phyloP scores from a whole-genome alignment of 805 yeast species.

The Ogataea trehaloabstinens region DNA sequence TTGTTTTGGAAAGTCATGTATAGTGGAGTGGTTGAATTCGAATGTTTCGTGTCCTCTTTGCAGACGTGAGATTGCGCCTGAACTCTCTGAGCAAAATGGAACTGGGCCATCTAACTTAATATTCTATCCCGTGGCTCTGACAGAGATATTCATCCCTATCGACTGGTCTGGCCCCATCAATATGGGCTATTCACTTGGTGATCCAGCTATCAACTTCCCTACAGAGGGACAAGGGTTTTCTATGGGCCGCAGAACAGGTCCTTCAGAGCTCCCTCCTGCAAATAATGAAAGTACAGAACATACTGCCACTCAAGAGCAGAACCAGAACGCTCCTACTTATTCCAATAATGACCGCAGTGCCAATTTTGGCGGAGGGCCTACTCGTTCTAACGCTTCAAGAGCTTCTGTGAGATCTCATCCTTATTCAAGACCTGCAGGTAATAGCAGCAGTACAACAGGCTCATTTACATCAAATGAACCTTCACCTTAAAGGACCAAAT shows the following conservation, averaged over 20 bases:
- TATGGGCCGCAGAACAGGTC: slow-evolving; percentile 28
- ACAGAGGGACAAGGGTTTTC: slow-evolving; percentile 26
- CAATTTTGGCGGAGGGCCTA: slow-evolving; percentile 13
- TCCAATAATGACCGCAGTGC: slow-evolving; percentile 2
- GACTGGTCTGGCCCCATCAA: slow-evolving; percentile 28
- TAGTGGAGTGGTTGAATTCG: slow-evolving; percentile 71
- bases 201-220: slow-evolving; percentile 30
- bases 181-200: slow-evolving; percentile 19
- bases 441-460: slow-evolving; percentile 5
- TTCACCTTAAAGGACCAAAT: too few species aligned
- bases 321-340: not conserved
- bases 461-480: too few species aligned
- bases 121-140: slow-evolving; percentile 28
- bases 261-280: slow-evolving; percentile 11
- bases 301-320: slow-evolving; percentile 3
- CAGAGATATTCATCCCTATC: slow-evolving; percentile 29
- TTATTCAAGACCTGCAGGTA: slow-evolving; percentile 14
- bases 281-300: not conserved
- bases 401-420: slow-evolving; percentile 15
- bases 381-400: slow-evolving; percentile 9
- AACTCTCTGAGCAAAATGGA: slow-evolving; percentile 16
- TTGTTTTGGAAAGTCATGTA: slow-evolving; percentile 75
- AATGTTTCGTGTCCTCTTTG: slow-evolving; percentile 84
- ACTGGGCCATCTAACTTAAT: slow-evolving; percentile 11
- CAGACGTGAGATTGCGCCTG: slow-evolving; percentile 47